phyloP scores from a whole-genome alignment of 2,329 filamentous ascomycete genomes.

The Nakataea oryzae region DNA sequence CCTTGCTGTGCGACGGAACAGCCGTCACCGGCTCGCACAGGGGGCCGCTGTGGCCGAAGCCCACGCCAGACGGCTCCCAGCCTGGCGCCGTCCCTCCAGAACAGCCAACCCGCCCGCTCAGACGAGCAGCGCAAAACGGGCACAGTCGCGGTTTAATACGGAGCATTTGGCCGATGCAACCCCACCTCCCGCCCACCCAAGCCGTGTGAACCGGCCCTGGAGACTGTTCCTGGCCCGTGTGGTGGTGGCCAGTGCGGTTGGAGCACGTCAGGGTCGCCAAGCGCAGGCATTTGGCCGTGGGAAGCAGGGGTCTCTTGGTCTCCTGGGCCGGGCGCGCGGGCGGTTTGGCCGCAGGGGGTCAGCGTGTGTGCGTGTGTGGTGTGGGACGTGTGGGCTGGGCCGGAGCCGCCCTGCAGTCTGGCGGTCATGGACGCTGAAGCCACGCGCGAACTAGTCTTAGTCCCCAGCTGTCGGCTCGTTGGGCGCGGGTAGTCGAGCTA shows the following conservation, averaged over 20 bases:
- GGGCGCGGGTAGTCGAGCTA: background rate
- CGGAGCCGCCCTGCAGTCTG: slow-evolving; percentile 10
- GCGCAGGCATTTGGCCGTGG: background rate
- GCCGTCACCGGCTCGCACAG: too few species aligned
- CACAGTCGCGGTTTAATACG: background rate
- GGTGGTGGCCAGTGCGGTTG: slow-evolving; percentile 3
- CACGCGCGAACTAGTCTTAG: too few species aligned
- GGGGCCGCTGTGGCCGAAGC: too few species aligned
- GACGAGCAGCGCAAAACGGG: background rate
- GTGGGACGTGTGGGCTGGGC: slow-evolving; percentile 4
- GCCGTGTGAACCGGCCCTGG: background rate
- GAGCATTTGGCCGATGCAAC: background rate
- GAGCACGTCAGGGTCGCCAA: slow-evolving; percentile 5
- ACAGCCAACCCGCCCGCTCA: too few species aligned
- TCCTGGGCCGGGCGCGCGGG: too few species aligned
- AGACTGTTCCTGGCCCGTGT: background rate
- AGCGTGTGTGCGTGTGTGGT: too few species aligned
- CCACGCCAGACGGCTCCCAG: too few species aligned
- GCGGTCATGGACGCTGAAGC: background rate
- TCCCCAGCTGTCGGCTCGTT: too few species aligned
- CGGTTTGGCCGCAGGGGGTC: too few species aligned
- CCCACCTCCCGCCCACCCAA: background rate
- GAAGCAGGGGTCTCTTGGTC: background rate
- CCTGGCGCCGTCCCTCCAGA: too few species aligned
- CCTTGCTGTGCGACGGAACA: too few species aligned